Conservation (phyloP, 2,329 filamentous ascomycete species). For the Fusarium dimerum region DNA sequence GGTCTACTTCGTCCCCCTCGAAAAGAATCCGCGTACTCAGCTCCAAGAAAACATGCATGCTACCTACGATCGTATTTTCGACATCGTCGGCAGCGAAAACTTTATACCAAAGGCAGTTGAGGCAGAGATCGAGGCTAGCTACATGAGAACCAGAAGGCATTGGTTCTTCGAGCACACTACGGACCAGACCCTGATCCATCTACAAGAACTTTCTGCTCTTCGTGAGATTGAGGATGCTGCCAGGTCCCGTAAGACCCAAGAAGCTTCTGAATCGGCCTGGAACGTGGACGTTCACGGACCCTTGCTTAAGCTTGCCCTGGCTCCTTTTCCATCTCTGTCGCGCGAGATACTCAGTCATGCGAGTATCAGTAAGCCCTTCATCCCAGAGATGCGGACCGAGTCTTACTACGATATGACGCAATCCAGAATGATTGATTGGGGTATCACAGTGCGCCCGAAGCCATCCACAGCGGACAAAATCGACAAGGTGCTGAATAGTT, state of each 20-base stretch:
- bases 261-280: conserved; percentile 5
- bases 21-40: no score
- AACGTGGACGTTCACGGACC: conserved; percentile 5
- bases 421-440: conserved; percentile 6
- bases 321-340: neutral
- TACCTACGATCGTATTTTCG: no score
- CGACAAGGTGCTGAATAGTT: neutral
- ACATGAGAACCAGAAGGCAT: no score
- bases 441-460: conserved; percentile 3
- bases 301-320: conserved; percentile 3
- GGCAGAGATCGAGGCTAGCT: no score
- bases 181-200: neutral
- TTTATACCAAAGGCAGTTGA: no score
- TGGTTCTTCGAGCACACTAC: no score
- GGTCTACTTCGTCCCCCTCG: no score
- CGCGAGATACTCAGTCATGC: conserved; percentile 1
- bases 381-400: conserved; percentile 2
- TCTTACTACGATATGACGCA: conserved; percentile 1
- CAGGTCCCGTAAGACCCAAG: neutral
- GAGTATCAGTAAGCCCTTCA: conserved; percentile 2
- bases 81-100: no score
- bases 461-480: neutral
- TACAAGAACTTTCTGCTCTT: neutral
- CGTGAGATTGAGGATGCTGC: conserved; percentile 1
- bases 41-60: no score